Base-by-base conservation (phyloP, 148 eudicot species). In the Rhododendron kiyosumense region DNA sequence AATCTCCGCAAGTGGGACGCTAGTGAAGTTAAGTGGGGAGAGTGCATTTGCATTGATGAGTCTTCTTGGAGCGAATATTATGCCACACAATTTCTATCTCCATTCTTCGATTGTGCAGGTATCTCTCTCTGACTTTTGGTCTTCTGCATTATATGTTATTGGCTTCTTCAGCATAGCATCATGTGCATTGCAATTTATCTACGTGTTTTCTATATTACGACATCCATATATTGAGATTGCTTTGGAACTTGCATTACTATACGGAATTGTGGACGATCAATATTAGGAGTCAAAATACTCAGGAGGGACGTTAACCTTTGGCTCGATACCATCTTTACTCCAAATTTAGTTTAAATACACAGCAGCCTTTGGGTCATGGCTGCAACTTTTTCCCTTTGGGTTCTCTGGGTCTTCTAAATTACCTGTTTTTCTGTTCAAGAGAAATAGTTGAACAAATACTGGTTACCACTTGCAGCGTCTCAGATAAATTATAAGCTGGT, bases 11-110 rank as follows among this genome's bases (percentile, higher is more conserved):
- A 93, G 88, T 89, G 93, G 92, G 85, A 84, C 87, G 87, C 87
- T 90, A 71, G 88, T 90, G 18, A 93, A 91, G 87, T 92, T 95
- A 85, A 92, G 94, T 69, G 99, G 99, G 85, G 99, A 95, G 89
- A 95, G 92, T 88, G 94, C 93, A 63, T 93, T 91, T 92, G 93
- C 94, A 26, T 87, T 97, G 91, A 97, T 97, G 99, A 90, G 96
- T 91, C 94, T 97, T 85, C 98, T 97, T 84, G 98, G 99, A 86
- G 95, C 98, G 59, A 94, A 78, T 90, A 87, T 95, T 74, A 95
- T 95, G 95, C 99, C 98, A 85, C 98, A 95, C 89, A 95, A 95
- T 84, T 93, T 97, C 88, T 97, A 93, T 91, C 96, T 94, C 81
- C 95, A 95, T 89, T 97, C 99, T 88, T 94, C 98, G 86, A 84